A percentile compares a stretch with the other conserved stretches of the same genome.
Conservation (phyloP, 2,329 filamentous ascomycete species). For the Lasiodiplodia gonubiensis region DNA sequence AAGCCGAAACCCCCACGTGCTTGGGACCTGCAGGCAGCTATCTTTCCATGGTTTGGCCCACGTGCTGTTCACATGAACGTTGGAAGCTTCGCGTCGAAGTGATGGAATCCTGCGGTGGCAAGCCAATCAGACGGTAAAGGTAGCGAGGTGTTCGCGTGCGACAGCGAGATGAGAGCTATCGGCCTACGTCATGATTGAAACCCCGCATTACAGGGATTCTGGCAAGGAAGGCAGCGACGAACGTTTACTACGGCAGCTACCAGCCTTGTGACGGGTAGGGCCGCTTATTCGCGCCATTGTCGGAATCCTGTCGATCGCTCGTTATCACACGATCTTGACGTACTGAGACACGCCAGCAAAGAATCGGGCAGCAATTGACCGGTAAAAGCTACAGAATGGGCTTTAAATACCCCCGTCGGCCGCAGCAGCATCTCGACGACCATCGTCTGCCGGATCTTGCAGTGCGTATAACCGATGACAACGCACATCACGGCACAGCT, state of each 20-base stretch:
- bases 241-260: constrained; percentile 1
- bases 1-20: too few species aligned
- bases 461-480: constrained; percentile 10
- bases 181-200: not conserved
- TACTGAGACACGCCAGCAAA: constrained; percentile 5
- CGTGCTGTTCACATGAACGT: constrained; percentile 1
- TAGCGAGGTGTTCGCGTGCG: not conserved
- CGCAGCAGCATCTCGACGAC: not conserved
- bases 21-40: too few species aligned
- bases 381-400: not conserved
- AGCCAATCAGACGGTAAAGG: not conserved
- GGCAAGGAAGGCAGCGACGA: not conserved
- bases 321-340: constrained; percentile 1
- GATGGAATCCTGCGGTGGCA: not conserved
- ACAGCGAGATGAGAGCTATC: not conserved
- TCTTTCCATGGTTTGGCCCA: not conserved
- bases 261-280: constrained; percentile 8
- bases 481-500: constrained; percentile 11
- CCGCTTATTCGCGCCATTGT: constrained; percentile 5
- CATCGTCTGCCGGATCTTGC: constrained; percentile 1
- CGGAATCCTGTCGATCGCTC: not conserved
- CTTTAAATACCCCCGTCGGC: not conserved
- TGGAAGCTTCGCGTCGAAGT: not conserved
- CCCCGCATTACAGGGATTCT: not conserved
- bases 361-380: not conserved